Evolutionary conservation across 2,329 filamentous ascomycete genomes (phyloP).

Genomic region (Lithohypha guttulata): DNA sequence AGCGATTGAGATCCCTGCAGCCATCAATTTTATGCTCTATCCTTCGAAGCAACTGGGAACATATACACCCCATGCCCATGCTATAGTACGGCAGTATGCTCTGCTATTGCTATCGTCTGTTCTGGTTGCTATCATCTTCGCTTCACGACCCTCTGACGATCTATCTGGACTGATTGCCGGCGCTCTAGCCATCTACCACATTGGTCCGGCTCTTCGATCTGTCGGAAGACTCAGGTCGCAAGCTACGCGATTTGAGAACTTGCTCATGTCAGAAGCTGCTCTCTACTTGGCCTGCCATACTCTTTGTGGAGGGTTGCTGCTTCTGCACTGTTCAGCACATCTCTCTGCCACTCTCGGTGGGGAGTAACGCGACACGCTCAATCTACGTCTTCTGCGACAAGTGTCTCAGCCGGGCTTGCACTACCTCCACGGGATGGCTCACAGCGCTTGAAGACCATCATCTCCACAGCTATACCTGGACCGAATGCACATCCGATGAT

Average conservation of each 20-base stretch:
- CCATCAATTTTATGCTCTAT: conserved; percentile 28
- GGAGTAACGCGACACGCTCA: not conserved
- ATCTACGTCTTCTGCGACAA: conserved; percentile 21
- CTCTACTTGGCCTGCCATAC: conserved; percentile 20
- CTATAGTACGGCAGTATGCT: conserved; percentile 31
- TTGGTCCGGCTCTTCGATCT: conserved; percentile 26
- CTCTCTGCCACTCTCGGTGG: not conserved
- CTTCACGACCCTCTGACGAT: conserved; percentile 21
- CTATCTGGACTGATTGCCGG: conserved; percentile 25
- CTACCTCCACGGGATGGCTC: conserved; percentile 11
- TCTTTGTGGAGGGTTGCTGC: conserved; percentile 9
- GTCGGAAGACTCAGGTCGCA: conserved; percentile 14
- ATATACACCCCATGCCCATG: conserved; percentile 27
- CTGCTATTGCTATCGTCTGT: conserved; percentile 27
- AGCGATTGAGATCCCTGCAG: conserved; percentile 28
- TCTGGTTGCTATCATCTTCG: conserved; percentile 27
- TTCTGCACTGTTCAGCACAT: not conserved
- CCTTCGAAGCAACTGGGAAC: conserved; percentile 24
- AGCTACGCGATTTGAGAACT: conserved; percentile 6
- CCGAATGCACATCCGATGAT: conserved; percentile 61
- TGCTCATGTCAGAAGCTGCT: conserved; percentile 17
- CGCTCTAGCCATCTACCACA: conserved; percentile 28
- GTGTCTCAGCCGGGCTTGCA: conserved; percentile 18
- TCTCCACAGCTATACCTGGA: conserved; percentile 57
- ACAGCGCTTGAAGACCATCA: conserved; percentile 47